Conservation (phyloP, 2,329 filamentous ascomycete genomes). For the Daldinia sp. region DNA sequence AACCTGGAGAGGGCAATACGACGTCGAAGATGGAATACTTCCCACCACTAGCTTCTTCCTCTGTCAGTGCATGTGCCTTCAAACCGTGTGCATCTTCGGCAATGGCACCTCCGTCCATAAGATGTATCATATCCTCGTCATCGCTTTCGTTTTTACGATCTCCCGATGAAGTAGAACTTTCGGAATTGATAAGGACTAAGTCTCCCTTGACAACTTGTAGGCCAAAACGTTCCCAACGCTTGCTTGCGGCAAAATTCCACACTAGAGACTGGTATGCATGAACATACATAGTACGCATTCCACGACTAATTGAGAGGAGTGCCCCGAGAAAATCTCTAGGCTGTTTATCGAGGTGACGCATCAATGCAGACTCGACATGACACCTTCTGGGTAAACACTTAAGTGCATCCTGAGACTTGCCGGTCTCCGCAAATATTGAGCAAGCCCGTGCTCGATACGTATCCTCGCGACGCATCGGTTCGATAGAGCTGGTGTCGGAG, state of each 20-base stretch:
- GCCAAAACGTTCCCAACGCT: conserved; percentile 83
- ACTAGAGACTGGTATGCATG: conserved; percentile 96
- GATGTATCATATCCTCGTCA: conserved; percentile 73
- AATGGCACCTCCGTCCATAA: conserved; percentile 67
- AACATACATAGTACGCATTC: conserved; percentile 91
- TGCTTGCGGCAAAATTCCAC: conserved; percentile 88
- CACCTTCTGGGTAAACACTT: conserved; percentile 82
- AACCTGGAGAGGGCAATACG: conserved; percentile 92
- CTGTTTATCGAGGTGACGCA: conserved; percentile 76
- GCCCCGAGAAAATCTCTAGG: conserved; percentile 82
- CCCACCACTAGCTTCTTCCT: conserved; percentile 81
- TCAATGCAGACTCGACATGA: conserved; percentile 80
- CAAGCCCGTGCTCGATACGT: conserved; percentile 82
- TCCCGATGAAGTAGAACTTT: conserved; percentile 50
- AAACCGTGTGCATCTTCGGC: conserved; percentile 59
- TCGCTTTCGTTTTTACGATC: conserved; percentile 69
- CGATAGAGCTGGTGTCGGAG: conserved; percentile 58
- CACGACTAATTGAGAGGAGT: conserved; percentile 81
- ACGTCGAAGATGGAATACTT: conserved; percentile 86
- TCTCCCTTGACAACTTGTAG: conserved; percentile 84
- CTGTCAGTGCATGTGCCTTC: conserved; percentile 77
- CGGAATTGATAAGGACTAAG: conserved; percentile 72
- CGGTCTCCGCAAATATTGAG: conserved; percentile 74
- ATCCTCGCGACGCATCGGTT: conserved; percentile 77
- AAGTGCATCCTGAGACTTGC: conserved; percentile 70